phyloP scores from a whole-genome alignment of 768 basidiomycete species.

The Suillus hirtellus region DNA sequence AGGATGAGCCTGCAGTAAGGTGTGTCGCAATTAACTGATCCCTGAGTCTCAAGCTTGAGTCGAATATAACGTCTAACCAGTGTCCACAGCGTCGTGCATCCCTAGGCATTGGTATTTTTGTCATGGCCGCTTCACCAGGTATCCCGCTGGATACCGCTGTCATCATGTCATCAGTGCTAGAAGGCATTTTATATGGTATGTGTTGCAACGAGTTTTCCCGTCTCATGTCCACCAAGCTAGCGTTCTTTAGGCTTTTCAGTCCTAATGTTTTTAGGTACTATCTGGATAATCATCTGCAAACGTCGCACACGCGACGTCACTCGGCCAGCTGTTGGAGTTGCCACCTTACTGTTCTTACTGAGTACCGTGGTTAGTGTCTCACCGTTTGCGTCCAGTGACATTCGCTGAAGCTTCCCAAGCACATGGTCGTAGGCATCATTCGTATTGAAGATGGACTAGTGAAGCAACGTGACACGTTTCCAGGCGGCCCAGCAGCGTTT shows the following conservation, averaged over 20 bases:
- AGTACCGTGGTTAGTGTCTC: neutral
- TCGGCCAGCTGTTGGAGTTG: neutral
- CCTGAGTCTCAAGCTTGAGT: neutral
- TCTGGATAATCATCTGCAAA: neutral
- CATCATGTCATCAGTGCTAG: neutral
- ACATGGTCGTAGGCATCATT: constrained; percentile 17
- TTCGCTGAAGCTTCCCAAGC: constrained; percentile 10
- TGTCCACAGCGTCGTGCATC: neutral
- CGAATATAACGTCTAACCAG: neutral
- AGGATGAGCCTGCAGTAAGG: neutral
- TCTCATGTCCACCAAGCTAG: neutral
- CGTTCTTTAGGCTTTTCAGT: neutral
- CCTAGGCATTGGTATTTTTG: neutral
- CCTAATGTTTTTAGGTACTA: neutral
- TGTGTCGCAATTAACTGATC: neutral
- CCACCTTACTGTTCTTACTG: neutral
- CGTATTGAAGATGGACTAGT: constrained; percentile 23
- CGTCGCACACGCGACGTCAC: neutral
- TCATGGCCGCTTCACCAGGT: neutral
- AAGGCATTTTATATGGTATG: neutral
- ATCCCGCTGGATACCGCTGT: neutral
- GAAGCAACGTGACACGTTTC: constrained; percentile 18
- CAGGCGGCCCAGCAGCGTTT: constrained; percentile 24
- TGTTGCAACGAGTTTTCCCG: neutral
- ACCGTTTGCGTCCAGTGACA: neutral